These are phyloP conservation scores for Helotiales sp. DNA, from an alignment of 2,329 filamentous ascomycete species.

Conservation along the genomic window DNA sequence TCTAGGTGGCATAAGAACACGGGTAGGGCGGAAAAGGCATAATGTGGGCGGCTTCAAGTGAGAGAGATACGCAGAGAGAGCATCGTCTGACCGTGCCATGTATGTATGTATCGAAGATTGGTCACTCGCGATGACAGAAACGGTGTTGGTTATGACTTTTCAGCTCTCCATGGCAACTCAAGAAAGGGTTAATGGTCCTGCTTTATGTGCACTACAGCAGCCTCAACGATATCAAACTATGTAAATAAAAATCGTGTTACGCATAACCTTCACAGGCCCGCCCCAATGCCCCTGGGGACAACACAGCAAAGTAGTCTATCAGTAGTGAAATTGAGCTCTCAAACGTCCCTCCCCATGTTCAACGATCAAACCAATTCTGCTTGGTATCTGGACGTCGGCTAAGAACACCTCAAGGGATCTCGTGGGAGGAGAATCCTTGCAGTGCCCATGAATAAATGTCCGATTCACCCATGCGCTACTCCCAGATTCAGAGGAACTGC, in stretches of 20 bases:
- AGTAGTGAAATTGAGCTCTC: not conserved
- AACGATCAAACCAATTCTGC: not conserved
- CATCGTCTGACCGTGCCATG: not conserved
- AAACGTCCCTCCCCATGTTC: not conserved
- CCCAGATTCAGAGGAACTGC: not conserved
- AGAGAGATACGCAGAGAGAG: no score
- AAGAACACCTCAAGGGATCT: not conserved
- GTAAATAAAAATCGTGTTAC: not conserved
- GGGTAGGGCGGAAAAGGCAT: not conserved
- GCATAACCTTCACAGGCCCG: not conserved
- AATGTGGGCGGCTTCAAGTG: no score
- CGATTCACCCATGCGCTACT: not conserved
- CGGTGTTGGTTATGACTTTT: not conserved
- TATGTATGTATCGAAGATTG: not conserved
- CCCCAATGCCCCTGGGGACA: not conserved
- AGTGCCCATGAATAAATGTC: not conserved
- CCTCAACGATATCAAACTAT: not conserved
- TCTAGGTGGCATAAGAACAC: not conserved
- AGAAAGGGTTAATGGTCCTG: not conserved
- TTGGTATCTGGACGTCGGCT: not conserved
- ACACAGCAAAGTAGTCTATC: not conserved
- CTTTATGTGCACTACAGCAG: not conserved
- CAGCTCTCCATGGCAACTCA: not conserved
- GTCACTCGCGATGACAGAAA: not conserved
- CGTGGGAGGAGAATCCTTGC: not conserved